Conservation (phyloP, 768 basidiomycete genomes). For the Lactarius deliciosus region DNA sequence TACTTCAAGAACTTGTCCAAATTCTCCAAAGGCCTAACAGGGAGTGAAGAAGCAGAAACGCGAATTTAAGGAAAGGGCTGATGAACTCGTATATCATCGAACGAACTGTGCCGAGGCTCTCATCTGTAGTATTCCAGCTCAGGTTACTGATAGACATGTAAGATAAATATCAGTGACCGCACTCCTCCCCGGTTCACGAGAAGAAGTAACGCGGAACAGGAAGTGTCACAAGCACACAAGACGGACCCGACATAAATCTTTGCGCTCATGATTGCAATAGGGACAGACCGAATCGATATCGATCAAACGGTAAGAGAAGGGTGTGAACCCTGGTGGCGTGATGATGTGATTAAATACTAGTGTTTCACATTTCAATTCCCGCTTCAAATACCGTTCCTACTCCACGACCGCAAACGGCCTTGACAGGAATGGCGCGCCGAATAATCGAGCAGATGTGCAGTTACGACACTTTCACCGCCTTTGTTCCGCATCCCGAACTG, state of each 20-base stretch:
- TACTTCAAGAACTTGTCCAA: conserved; percentile 88
- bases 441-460: background rate
- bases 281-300: conserved; percentile 6
- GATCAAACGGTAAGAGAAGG: conserved; percentile 38
- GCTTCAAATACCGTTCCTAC: conserved; percentile 37
- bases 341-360: conserved; percentile 42
- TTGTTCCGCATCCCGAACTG: too few relatives aligned
- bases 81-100: conserved; percentile 44
- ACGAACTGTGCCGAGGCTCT: conserved; percentile 84
- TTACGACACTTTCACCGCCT: too few relatives aligned
- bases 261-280: conserved; percentile 54
- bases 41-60: conserved; percentile 47
- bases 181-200: conserved; percentile 36
- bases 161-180: conserved; percentile 52
- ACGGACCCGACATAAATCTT: conserved; percentile 95
- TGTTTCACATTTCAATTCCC: conserved; percentile 50
- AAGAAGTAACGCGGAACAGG: conserved; percentile 41
- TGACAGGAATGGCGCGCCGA: background rate
- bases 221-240: conserved; percentile 52
- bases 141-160: conserved; percentile 61
- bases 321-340: background rate
- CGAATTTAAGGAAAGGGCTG: conserved; percentile 32
- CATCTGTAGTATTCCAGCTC: conserved; percentile 96
- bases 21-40: conserved; percentile 75
- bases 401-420: background rate